phyloP scores from a whole-genome alignment of 2,329 filamentous ascomycete genomes.

The Aureobasidium sp. region DNA sequence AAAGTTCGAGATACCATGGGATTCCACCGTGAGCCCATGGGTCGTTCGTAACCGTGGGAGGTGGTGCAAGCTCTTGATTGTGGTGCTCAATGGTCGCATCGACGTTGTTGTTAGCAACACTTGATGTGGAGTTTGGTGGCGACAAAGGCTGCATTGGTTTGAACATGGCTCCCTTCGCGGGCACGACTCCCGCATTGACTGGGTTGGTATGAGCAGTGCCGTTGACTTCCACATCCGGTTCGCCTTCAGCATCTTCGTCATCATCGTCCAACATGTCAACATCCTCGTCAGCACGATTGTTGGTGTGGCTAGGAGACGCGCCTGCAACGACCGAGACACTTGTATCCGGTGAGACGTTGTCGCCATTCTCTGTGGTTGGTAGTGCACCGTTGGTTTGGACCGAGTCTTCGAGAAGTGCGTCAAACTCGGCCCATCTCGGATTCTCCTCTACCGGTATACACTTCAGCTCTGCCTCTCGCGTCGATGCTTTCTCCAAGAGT shows the following conservation, averaged over 20 bases:
- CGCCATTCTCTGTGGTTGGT: conserved; percentile 12
- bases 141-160: conserved; percentile 29
- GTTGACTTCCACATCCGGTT: conserved; percentile 19
- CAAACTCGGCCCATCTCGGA: conserved; percentile 56
- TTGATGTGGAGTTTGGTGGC: conserved; percentile 32
- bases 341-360: conserved; percentile 7
- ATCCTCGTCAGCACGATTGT: conserved; percentile 16
- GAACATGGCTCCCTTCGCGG: conserved; percentile 4
- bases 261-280: conserved; percentile 26
- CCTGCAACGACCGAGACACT: conserved; percentile 37
- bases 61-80: background rate
- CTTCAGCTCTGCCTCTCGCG: conserved; percentile 74
- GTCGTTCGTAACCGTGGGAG: conserved; percentile 24
- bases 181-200: background rate
- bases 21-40: conserved; percentile 62
- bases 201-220: background rate
- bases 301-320: conserved; percentile 22
- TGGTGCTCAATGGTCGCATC: background rate
- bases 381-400: conserved; percentile 9
- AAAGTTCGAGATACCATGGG: conserved; percentile 79
- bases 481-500: conserved; percentile 65
- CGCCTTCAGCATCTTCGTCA: background rate
- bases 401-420: conserved; percentile 58
- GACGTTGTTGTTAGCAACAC: conserved; percentile 34
- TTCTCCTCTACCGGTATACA: conserved; percentile 63